Conservation (phyloP, 768 basidiomycete genomes). For the Boletus subcaerulescens region DNA sequence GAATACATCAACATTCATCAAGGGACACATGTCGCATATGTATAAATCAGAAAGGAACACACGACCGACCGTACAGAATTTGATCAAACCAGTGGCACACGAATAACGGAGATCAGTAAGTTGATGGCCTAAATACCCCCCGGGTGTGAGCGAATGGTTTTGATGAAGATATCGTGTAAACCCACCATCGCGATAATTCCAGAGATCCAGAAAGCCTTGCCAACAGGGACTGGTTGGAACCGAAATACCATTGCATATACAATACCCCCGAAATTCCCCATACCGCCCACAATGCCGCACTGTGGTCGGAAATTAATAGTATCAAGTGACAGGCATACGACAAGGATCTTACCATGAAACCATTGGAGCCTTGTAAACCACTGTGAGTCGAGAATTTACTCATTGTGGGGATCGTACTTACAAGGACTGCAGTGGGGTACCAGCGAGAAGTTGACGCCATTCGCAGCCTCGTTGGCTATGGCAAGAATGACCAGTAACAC, state of each 20-base stretch:
- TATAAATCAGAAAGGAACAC: too few species aligned
- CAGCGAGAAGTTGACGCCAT: slow-evolving; percentile 1
- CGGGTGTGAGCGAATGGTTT: background rate
- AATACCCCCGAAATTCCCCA: slow-evolving; percentile 45
- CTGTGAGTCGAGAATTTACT: background rate
- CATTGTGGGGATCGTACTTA: background rate
- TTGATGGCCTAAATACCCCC: slow-evolving; percentile 4
- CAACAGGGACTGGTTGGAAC: slow-evolving; percentile 1
- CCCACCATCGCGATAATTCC: slow-evolving; percentile 41
- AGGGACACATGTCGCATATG: too few species aligned
- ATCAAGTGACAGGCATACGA: background rate
- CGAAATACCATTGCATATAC: slow-evolving; percentile 41
- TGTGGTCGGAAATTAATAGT: background rate
- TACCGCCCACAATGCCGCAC: slow-evolving; percentile 39
- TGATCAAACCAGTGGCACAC: slow-evolving; percentile 4
- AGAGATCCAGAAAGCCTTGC: slow-evolving; percentile 40
- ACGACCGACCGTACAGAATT: background rate
- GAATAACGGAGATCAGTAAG: slow-evolving; percentile 3
- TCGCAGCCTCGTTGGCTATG: background rate
- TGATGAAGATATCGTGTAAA: background rate
- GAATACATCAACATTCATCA: too few species aligned
- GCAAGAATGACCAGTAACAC: background rate
- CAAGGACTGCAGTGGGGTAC: slow-evolving; percentile 8
- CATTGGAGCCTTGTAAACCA: slow-evolving; percentile 1
- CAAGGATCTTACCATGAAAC: slow-evolving; percentile 27